A percentile compares a stretch with the other conserved stretches of the same genome.
phyloP scores from a whole-genome alignment of 805 yeast genomes.

The Metschnikowia hibisci region DNA sequence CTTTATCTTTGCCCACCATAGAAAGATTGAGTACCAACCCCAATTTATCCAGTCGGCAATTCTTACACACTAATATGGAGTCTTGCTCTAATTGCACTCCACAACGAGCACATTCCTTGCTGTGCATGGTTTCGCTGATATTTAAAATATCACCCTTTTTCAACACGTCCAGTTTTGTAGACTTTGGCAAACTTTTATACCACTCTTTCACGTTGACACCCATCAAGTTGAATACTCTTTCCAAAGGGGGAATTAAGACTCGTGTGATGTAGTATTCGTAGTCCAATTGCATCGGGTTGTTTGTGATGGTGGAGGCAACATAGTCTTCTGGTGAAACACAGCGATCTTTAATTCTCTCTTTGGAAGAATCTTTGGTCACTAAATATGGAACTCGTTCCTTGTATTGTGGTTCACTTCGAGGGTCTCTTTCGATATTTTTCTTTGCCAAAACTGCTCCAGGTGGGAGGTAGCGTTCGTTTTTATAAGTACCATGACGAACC shows the following conservation, averaged over 20 bases:
- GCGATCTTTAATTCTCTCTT: conserved; percentile 66
- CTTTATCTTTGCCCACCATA: conserved; percentile 16
- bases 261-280: conserved; percentile 81
- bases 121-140: conserved; percentile 10
- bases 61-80: conserved; percentile 17
- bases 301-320: conserved; percentile 34
- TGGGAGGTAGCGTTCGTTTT: conserved; percentile 67
- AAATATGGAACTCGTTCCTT: conserved; percentile 85
- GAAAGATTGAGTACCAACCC: conserved; percentile 31
- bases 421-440: conserved; percentile 58
- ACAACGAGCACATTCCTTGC: conserved; percentile 13
- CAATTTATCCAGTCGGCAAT: conserved; percentile 29
- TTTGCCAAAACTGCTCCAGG: conserved; percentile 89
- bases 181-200: conserved; percentile 65
- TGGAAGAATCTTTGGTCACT: conserved; percentile 55
- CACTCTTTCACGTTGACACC: conserved; percentile 80
- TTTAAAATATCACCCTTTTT: conserved; percentile 11
- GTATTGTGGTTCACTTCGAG: conserved; percentile 78
- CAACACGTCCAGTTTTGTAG: conserved; percentile 10
- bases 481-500: conserved; percentile 80
- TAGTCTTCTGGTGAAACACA: conserved; percentile 77
- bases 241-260: conserved; percentile 85
- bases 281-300: conserved; percentile 53
- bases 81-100: conserved; percentile 9
- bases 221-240: conserved; percentile 71